Base-by-base conservation (phyloP, 2,329 filamentous ascomycete genomes). In the Aureobasidium lini region DNA sequence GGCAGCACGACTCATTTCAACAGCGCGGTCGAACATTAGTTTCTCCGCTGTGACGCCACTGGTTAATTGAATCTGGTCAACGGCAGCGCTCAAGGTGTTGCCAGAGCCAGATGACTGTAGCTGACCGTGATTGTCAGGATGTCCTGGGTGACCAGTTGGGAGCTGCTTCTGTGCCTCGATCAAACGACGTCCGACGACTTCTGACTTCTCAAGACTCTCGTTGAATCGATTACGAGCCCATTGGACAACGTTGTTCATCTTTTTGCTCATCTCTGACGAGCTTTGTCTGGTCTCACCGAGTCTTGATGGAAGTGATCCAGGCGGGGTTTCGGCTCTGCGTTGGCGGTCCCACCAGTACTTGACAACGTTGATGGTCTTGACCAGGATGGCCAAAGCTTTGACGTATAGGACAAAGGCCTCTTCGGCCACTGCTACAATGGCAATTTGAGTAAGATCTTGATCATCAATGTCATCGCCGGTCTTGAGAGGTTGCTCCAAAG, bases 141-240 rank as follows among this genome's bases (percentile, higher is more conserved):
- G 90, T 65, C 85, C 88, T 0, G 91, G 88, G 66, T 99, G 93
- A 66, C 94, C 89, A 49, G 84, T 79, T 0, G 94, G 92, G 4
- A 99, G 79, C 66, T 86, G 83, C 70, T 85, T 87, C 72, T 99
- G 94, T 4, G 89, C 90, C 63, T 95, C 90, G 46, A 90, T 79
- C 50, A 99, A 81, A 71, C 92, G 95, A 48, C 92, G 79, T 48
- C 90, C 88, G n/a, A 96, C 91, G 64, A 96, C 82, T 69, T 97
- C 93, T 0, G 92, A 92, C 76, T 99, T 99, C 74, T 96, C 92
- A 62, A 97, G 77, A 40, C 95, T 94, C 71, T 97, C 94, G 70
- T 99, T 99, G 80, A 99, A 99, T 5, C 93, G 89, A 65, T 81
- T 83, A 36, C 94, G 89, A 59, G 95, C 87, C 94, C 93, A 99